Base-by-base conservation (phyloP, 352 stramenopile species). In the Thraustochytrium striatum region DNA sequence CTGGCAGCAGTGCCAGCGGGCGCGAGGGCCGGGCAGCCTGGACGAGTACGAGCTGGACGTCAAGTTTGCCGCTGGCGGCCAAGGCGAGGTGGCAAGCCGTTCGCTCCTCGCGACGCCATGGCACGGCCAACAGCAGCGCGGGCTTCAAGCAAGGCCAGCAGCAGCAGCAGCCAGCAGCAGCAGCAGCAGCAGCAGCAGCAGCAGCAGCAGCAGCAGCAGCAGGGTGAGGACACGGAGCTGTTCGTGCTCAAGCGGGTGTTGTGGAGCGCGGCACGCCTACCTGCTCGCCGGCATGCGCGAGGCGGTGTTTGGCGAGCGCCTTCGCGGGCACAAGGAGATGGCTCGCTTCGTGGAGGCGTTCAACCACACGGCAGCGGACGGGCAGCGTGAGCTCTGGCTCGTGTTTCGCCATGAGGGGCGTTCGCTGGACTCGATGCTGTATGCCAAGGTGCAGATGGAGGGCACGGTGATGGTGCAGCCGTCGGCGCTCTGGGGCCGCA, bases 61-160 rank as follows among this genome's bases (percentile, higher is more conserved):
- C 7, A 72, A 70, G 25, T 75, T 75, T 25, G 65, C 44, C 35
- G 65, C 52, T 21, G 65, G 65, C 25, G 61, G 32, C 5, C 65
- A 75, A 43, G 65, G 65, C 21, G 65, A 75, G 65, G 65, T 75
- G 65, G 65, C 41, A 75, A 32, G 65, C 65, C 35, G 43, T 70
- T n/a, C 44, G 65, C 36, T n/a, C 44, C n/a, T n/a, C n/a, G n/a
- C n/a, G n/a, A n/a, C n/a, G n/a, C n/a, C n/a, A n/a, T n/a, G n/a
- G n/a, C n/a, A n/a, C n/a, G n/a, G n/a, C n/a, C n/a, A n/a, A n/a
- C n/a, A n/a, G n/a, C n/a, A n/a, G n/a, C n/a, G n/a, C n/a, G n/a
- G n/a, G n/a, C n/a, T n/a, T n/a, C n/a, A n/a, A n/a, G n/a, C n/a
- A n/a, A n/a, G n/a, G n/a, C n/a, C n/a, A n/a, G n/a, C n/a, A n/a